These are phyloP conservation scores for Ciborinia camelliae DNA, from an alignment of 2,329 filamentous ascomycete species.

Conservation along the genomic window DNA sequence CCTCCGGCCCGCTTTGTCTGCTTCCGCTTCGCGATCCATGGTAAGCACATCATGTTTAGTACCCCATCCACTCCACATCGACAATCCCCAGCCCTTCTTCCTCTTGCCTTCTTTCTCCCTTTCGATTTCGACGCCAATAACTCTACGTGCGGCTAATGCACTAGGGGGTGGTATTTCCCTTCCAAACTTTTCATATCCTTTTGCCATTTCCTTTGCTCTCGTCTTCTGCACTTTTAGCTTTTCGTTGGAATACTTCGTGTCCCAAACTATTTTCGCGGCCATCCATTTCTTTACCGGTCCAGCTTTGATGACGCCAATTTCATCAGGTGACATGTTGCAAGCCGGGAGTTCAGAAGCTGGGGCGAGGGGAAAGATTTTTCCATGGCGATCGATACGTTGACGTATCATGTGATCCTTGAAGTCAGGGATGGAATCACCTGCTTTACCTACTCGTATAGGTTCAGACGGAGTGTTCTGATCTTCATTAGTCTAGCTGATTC, in stretches of 20 bases:
- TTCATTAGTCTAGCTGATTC: conserved; percentile 10
- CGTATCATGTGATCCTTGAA: conserved; percentile 90
- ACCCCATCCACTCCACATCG: conserved; percentile 83
- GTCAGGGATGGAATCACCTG: conserved; percentile 75
- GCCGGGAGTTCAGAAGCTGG: conserved; percentile 61
- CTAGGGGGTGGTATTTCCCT: conserved; percentile 80
- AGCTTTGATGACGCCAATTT: conserved; percentile 77
- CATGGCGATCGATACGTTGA: conserved; percentile 77
- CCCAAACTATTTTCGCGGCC: conserved; percentile 67
- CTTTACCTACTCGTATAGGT: conserved; percentile 63
- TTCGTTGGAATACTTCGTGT: conserved; percentile 65
- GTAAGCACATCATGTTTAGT: conserved; percentile 82
- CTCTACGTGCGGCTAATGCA: conserved; percentile 71
- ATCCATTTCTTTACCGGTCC: conserved; percentile 83
- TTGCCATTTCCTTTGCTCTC: conserved; percentile 67
- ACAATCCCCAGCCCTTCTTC: conserved; percentile 68
- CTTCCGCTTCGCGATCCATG: conserved; percentile 56
- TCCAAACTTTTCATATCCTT: conserved; percentile 68
- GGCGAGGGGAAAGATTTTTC: conserved; percentile 66
- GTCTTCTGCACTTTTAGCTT: conserved; percentile 71
- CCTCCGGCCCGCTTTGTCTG: conserved; percentile 46
- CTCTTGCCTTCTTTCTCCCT: conserved; percentile 50
- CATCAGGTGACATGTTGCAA: conserved; percentile 58
- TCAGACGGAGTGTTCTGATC: conserved; percentile 19
- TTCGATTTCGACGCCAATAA: conserved; percentile 45